Evolutionary conservation across 495 filamentous ascomycete species (phyloP).

Genomic region (Parathielavia appendiculata): DNA sequence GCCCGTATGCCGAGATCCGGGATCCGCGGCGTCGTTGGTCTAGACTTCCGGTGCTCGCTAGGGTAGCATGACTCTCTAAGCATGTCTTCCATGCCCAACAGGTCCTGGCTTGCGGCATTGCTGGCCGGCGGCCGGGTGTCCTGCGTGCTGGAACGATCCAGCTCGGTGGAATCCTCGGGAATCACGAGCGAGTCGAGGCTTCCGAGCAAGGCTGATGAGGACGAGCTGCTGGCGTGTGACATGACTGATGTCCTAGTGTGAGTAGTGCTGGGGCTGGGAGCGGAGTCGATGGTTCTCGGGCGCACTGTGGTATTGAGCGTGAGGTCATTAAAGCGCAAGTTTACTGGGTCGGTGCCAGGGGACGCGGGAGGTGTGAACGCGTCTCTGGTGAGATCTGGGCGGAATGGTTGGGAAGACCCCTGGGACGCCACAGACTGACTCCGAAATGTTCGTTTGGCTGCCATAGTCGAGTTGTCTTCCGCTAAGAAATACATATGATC

Average conservation of each 20-base stretch:
- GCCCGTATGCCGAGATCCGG: conserved; percentile 23
- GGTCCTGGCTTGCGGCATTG: background rate
- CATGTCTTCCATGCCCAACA: background rate
- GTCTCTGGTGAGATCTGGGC: background rate
- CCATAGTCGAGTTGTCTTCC: background rate
- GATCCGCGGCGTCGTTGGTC: conserved; percentile 10
- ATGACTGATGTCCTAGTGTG: conserved; percentile 7
- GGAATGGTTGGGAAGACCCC: background rate
- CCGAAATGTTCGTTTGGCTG: background rate
- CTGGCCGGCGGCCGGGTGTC: background rate
- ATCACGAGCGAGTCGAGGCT: conserved; percentile 6
- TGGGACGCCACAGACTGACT: background rate
- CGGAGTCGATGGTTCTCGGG: background rate
- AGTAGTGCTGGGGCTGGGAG: conserved; percentile 2
- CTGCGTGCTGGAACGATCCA: background rate
- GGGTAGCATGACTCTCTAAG: background rate
- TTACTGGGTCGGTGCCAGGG: background rate
- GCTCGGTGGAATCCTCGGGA: background rate
- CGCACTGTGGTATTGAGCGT: background rate
- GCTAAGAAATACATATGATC: background rate
- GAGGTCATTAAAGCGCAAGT: background rate
- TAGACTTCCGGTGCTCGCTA: conserved; percentile 8
- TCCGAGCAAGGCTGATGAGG: background rate
- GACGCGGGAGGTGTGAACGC: conserved; percentile 15
- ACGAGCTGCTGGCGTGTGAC: conserved; percentile 8